phyloP scores from a whole-genome alignment of 371 early-diverging fungal genomes.

The Capillidium heterosporum region DNA sequence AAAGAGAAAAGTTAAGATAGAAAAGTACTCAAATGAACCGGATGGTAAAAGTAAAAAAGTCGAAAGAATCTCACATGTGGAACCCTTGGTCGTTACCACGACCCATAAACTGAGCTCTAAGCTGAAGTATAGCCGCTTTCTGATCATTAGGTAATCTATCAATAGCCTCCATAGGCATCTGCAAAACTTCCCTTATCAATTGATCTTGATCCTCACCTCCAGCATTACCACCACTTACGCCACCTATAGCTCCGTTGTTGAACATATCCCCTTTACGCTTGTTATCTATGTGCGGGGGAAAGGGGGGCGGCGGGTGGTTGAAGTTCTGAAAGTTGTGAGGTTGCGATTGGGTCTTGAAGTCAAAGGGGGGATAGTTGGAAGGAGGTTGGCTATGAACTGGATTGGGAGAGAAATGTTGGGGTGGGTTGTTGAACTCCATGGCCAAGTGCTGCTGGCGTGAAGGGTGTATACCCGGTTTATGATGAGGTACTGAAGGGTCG shows the following conservation, averaged over 20 bases:
- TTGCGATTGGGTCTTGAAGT: not conserved
- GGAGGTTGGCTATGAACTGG: not conserved
- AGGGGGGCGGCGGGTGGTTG: not conserved
- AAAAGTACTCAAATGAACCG: no score
- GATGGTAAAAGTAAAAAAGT: no score
- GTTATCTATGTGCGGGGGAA: not conserved
- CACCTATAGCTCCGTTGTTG: not conserved
- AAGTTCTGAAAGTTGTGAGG: not conserved
- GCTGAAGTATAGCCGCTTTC: not conserved
- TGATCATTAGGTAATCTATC: conserved; percentile 28
- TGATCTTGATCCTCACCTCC: conserved; percentile 21
- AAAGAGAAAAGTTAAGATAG: no score
- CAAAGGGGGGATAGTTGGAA: not conserved
- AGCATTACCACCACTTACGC: not conserved
- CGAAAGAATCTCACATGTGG: no score
- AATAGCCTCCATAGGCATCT: conserved; percentile 29
- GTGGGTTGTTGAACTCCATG: not conserved
- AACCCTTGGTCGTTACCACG: no score
- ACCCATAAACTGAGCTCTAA: conserved; percentile 2
- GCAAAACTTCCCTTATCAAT: conserved; percentile 27
- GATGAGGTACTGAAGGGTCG: not conserved
- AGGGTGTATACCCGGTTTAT: not conserved
- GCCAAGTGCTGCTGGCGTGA: not conserved
- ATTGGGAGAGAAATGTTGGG: conserved; percentile 4
- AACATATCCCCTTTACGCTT: not conserved